Evolutionary conservation across 257 asterid species (phyloP), one percentile per base, ranked within the genome.

Genomic region (Petunia secreta): DNA sequence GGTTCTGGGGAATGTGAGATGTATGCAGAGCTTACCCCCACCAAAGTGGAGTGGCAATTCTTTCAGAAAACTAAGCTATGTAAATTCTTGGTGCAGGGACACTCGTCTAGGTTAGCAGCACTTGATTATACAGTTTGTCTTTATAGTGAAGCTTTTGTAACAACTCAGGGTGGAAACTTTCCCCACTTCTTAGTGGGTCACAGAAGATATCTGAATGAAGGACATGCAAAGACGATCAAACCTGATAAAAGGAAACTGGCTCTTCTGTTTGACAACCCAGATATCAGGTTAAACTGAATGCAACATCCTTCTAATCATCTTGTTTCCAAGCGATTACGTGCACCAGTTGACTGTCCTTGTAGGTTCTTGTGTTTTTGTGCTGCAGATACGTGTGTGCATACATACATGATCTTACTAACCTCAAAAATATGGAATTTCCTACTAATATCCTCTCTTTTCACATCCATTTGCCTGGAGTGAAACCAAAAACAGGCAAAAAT

Each of bases 161-260:
- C 98, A 1, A 96, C 99, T 34, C 99, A 96, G 40, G 99, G 99
- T 37, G 99, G 98, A 82, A 96, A 96, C 80, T 96, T 96, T 67
- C 99, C 99, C 43, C 99, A 96, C 89, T 96, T 96, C 92, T 87
- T 94, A 95, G 92, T 91, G 55, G 99, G 99, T 48, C 99, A 96
- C 83, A 86, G 99, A 80, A 97, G 98, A 41, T 96, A 96, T 84
- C 85, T 94, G 15, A 84, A 91, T 55, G 98, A 87, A 85, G 99
- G 99, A 38, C 99, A 94, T 67, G 88, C 97, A 63, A 92, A 86
- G 84, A 90, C 99, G 9, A 90, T 96, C 64, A 96, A 91, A 63
- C 99, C 99, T 0, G 99, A 96, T 82, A 96, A 96, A 89, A 87
- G 98, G 85, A 95, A 90, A 91, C 79, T 95, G 80, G 98, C 90